Percentiles rank a stretch among this genome's conserved stretches.
phyloP scores from a whole-genome alignment of 345 rosid genomes.

The Theobroma cacao region DNA sequence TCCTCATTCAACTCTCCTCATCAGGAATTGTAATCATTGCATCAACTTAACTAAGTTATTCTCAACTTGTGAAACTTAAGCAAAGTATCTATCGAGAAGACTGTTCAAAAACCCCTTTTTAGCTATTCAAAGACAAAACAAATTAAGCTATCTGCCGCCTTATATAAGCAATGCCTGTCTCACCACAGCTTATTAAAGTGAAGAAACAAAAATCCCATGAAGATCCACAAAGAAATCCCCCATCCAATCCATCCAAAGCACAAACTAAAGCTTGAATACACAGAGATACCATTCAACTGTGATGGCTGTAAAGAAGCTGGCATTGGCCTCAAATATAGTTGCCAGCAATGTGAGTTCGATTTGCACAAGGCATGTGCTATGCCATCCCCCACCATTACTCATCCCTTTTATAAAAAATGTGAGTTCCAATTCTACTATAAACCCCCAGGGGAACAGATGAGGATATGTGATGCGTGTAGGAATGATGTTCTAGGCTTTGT shows the following conservation, averaged over 20 bases:
- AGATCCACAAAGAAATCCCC: constrained; percentile 46
- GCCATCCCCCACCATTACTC: constrained; percentile 23
- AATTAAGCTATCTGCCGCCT: not conserved
- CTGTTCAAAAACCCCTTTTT: not conserved
- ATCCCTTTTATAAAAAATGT: constrained; percentile 39
- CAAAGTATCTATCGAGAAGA: constrained; percentile 16
- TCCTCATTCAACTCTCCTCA: not conserved
- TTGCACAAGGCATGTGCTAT: constrained; percentile 40
- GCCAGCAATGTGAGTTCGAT: constrained; percentile 40
- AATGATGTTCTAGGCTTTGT: constrained; percentile 36
- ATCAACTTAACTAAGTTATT: constrained; percentile 16
- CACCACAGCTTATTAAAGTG: not conserved
- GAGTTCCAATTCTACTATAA: constrained; percentile 26
- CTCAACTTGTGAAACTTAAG: constrained; percentile 20
- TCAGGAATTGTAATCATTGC: not conserved
- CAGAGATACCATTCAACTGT: constrained; percentile 44
- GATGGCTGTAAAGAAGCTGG: constrained; percentile 53
- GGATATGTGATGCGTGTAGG: constrained; percentile 37
- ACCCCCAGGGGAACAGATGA: constrained; percentile 22
- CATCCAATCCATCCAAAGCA: constrained; percentile 44
- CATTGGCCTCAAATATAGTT: constrained; percentile 39
- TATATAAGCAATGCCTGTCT: not conserved
- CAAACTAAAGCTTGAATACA: constrained; percentile 36
- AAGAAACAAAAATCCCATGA: constrained; percentile 15
- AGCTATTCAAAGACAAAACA: not conserved